Percentiles rank a stretch among this genome's conserved stretches.
phyloP scores from a whole-genome alignment of 2,329 filamentous ascomycete genomes.

The Colletotrichum eremochloae region DNA sequence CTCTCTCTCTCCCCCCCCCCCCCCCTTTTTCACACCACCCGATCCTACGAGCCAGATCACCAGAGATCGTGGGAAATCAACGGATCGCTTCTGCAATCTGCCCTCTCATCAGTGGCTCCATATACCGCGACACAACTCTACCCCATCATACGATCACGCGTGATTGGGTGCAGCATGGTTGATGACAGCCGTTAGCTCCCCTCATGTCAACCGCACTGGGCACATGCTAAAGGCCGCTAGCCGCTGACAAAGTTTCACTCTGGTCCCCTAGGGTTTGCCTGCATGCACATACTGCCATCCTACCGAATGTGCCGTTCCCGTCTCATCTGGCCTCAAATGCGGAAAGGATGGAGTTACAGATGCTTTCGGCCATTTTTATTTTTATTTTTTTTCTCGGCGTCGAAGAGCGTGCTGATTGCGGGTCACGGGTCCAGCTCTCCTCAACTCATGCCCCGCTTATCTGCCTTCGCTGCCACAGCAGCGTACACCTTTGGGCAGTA shows the following conservation, averaged over 20 bases:
- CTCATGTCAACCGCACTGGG: constrained; percentile 6
- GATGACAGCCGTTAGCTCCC: constrained; percentile 22
- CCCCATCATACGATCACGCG: constrained; percentile 32
- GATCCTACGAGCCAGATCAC: not conserved
- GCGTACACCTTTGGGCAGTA: constrained; percentile 12
- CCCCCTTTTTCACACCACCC: constrained; percentile 13
- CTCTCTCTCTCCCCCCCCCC: too few species aligned
- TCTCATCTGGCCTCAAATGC: constrained; percentile 31
- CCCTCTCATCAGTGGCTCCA: constrained; percentile 26
- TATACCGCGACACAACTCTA: not conserved
- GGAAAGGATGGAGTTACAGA: constrained; percentile 22
- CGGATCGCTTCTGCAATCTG: constrained; percentile 24
- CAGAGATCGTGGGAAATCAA: constrained; percentile 13
- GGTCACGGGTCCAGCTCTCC: constrained; percentile 4
- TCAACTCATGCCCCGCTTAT: constrained; percentile 32
- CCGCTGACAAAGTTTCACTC: constrained; percentile 35
- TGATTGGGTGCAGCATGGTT: constrained; percentile 25
- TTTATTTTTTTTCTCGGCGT: constrained; percentile 11
- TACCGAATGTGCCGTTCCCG: constrained; percentile 32
- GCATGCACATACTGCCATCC: constrained; percentile 33
- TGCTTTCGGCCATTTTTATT: constrained; percentile 22
- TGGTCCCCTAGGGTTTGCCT: constrained; percentile 30
- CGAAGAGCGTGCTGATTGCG: not conserved
- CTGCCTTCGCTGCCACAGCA: constrained; percentile 19
- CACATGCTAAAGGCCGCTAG: constrained; percentile 30